Evolutionary conservation across 2,329 filamentous ascomycete species (phyloP), one percentile per base, ranked within the genome.

Genomic region (Fusarium proliferatum): DNA sequence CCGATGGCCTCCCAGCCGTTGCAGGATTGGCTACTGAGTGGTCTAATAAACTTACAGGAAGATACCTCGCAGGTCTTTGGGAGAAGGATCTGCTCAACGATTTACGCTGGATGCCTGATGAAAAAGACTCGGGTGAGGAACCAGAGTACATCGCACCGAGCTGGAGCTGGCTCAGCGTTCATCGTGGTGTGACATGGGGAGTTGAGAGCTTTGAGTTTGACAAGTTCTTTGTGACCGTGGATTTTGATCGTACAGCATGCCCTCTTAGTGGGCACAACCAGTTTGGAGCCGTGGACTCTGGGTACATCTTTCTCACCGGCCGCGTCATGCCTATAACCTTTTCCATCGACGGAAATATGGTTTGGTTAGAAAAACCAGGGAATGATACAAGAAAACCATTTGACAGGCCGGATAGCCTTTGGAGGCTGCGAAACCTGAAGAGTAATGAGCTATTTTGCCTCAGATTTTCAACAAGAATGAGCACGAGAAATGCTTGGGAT

Each of bases 111-210:
- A 53, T 62, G 49, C 33, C 73, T 1, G 65, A 73, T 26, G 68
- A 76, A 15, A 41, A 49, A 21, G 68, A 76, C 8, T 33, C 52
- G 1, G 67, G 51, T 0, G 39, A 61, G 17, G 48, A 72, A 15
- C 23, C 34, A 1, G 8, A 56, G 7, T 75, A 72, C 5, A 64
- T 76, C 6, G 69, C 67, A 5, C 77, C 77, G 3, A 79, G 67
- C 19, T 79, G 77, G 77, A 79, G 76, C 28, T 79, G 76, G 77
- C 58, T 78, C 6, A 78, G 77, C 19, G 69, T 62, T 12, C 73
- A 76, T 5, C 74, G 76, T 1, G 69, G 67, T 6, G 76, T 78
- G 7, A 75, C 69, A 3, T 79, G 76, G 76, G 74, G 74, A 1
- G 15, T 53, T 1, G 53, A 67, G 9, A 66, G 46, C 17, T 74